Base-by-base conservation (phyloP, 164 flowering plant genomes). In the Berberis vulgaris region DNA sequence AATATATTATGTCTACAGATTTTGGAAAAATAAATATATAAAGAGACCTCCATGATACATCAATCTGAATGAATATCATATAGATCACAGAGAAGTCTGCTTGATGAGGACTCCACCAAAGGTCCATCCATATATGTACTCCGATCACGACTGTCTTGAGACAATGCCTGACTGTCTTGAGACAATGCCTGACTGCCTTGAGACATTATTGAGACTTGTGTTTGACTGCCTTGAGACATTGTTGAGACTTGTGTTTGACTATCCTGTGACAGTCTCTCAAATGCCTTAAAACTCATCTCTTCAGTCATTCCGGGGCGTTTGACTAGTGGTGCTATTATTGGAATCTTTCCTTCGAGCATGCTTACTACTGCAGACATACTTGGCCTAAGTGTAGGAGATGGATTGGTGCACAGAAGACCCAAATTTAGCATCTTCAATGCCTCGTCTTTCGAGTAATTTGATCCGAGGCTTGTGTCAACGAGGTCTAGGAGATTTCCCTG, bases 311-410 rank as follows among this genome's bases (percentile, higher is more conserved):
- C 41, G 11, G 57, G 49, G 11, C 80, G 76, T 68, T 69, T 74
- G 41, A 81, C 70, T 3, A 66, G 40, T 3, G 86, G 86, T 6
- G 79, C 81, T 71, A 77, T 83, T 26, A 83, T 78, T 43, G 80
- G 65, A 38, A 62, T 69, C 68, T 73, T 66, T n/a, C 97, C 93
- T 60, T 90, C 86, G 3, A 90, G 83, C 97, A 90, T 90, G 45
- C 80, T 76, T 67, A 86, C 86, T 0, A 73, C 92, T 8, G 80
- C 78, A 26, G 95, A 84, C 92, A 90, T 90, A n/a, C 77, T 1
- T n/a, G 97, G 97, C 63, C 97, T 79, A 4, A 82, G 79, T 54
- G 82, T 67, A 6, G 92, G 89, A 65, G 92, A 86, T 4, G 85
- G 83, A 61, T 85, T 86, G 38, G 91, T 74, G 86, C 97, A 90